Base-by-base conservation (phyloP, 2,329 filamentous ascomycete species). In the Scedosporium dehoogii region DNA sequence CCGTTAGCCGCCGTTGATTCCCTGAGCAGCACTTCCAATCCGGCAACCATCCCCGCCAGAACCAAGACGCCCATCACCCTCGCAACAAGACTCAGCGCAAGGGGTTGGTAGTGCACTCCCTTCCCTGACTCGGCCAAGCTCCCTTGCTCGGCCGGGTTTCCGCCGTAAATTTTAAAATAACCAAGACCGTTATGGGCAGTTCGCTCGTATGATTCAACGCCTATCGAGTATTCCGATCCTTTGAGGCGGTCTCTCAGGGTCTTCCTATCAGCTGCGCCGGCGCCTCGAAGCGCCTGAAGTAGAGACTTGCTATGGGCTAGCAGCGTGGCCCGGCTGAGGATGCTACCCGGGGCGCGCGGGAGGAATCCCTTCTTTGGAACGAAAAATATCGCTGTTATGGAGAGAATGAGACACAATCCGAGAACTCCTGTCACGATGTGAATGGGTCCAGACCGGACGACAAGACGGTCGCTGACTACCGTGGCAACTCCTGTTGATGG, bases 141-240 rank as follows among this genome's bases (percentile, higher is more conserved):
- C 3, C 48, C 48, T 4, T 4, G 10, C 5, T 53, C 48, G 48
- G n/a, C n/a, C 10, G 59, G 48, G 21, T 53, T 38, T 5, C 58
- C 27, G 21, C 25, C 44, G 23, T 60, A 42, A 51, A 61, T 55
- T 33, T 25, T 61, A 14, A 61, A 61, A 38, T 23, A 41, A 4
- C 70, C 68, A 7, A 59, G 55, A 2, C 66, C 64, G 0, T 51
- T 18, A 42, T 63, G 59, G 3, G 67, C 67, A 3, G 69, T 62
- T 44, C 71, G 70, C 58, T 75, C 72, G 44, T 75, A 73, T 0
- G 73, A 67, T 58, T 75, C 73, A 6, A 75, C 70, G 10, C 73
- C 73, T 2, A 69, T 72, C 10, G 69, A 71, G 53, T 71, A 76
- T 0, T 66, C 61, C 4, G 68, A 69, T 1, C 67, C 68, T 0